These are phyloP conservation scores for Lasiodiplodia sp. DNA, from an alignment of 2,329 filamentous ascomycete genomes.

Conservation along the genomic window DNA sequence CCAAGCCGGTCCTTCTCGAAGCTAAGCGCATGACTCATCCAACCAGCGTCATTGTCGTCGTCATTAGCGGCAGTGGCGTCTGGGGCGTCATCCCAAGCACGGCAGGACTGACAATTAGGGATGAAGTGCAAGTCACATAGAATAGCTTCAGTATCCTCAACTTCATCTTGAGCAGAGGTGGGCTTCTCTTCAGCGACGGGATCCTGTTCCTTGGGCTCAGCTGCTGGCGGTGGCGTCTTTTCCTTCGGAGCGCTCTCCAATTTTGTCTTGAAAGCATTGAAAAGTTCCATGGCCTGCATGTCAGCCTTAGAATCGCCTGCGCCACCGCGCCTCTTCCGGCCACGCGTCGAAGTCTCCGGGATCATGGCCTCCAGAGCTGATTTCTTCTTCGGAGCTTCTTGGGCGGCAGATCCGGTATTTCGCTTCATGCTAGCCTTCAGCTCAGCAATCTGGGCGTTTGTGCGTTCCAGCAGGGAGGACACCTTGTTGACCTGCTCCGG, in stretches of 20 bases:
- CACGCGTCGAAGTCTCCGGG: constrained; percentile 72
- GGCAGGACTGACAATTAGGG: constrained; percentile 90
- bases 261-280: constrained; percentile 81
- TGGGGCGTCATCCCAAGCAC: constrained; percentile 70
- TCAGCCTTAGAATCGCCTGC: constrained; percentile 58
- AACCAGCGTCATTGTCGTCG: constrained; percentile 65
- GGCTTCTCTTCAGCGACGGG: constrained; percentile 17
- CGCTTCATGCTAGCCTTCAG: constrained; percentile 84
- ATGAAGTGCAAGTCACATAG: constrained; percentile 97
- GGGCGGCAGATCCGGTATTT: constrained; percentile 46
- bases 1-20: constrained; percentile 91
- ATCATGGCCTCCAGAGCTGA: constrained; percentile 77
- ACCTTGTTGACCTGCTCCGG: constrained; percentile 47
- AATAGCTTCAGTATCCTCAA: constrained; percentile 66
- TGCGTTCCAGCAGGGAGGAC: constrained; percentile 65
- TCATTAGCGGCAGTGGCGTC: constrained; percentile 55
- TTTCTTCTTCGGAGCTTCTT: constrained; percentile 53
- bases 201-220: neutral
- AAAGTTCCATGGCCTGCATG: constrained; percentile 66
- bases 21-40: constrained; percentile 85
- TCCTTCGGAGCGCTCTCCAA: constrained; percentile 52
- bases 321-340: constrained; percentile 72
- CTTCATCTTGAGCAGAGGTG: constrained; percentile 35
- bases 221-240: neutral
- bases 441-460: constrained; percentile 81